A percentile compares a stretch with the other conserved stretches of the same genome.
Evolutionary conservation across 805 yeast genomes (phyloP).

Genomic region (Blastobotrys parvus): DNA sequence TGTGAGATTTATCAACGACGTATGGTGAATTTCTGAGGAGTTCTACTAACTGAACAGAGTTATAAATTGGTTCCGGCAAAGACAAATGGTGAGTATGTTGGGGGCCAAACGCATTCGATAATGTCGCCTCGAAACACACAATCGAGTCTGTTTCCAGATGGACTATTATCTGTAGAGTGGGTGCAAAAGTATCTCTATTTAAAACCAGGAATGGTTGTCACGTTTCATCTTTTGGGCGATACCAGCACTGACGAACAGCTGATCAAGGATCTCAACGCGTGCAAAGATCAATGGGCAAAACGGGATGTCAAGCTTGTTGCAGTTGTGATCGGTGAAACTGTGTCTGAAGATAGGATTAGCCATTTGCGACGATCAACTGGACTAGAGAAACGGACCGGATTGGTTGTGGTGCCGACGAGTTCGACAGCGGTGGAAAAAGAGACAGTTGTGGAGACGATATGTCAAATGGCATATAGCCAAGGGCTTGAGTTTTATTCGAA

Average conservation of each 20-base stretch:
- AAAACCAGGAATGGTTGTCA: conserved; percentile 41
- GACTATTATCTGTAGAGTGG: conserved; percentile 43
- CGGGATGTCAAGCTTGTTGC: conserved; percentile 16
- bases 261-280: conserved; percentile 15
- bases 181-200: conserved; percentile 40
- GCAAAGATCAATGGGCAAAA: conserved; percentile 11
- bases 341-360: conserved; percentile 27
- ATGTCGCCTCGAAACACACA: conserved; percentile 40
- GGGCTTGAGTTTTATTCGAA: conserved; percentile 38
- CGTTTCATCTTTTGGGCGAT: conserved; percentile 30
- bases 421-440: conserved; percentile 33
- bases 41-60: background rate
- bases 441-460: conserved; percentile 31
- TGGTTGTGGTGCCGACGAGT: conserved; percentile 37
- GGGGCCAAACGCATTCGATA: conserved; percentile 20
- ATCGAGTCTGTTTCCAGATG: conserved; percentile 34
- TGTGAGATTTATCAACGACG: conserved; percentile 12
- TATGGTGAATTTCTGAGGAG: conserved; percentile 2
- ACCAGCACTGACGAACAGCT: conserved; percentile 23
- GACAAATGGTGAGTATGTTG: conserved; percentile 10
- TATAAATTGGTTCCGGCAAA: conserved; percentile 5
- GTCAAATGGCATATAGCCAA: conserved; percentile 34
- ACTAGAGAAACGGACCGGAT: conserved; percentile 37
- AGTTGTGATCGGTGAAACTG: conserved; percentile 12
- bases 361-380: conserved; percentile 36